phyloP scores from a whole-genome alignment of 768 basidiomycete species.

The Tulasnella sp. region DNA sequence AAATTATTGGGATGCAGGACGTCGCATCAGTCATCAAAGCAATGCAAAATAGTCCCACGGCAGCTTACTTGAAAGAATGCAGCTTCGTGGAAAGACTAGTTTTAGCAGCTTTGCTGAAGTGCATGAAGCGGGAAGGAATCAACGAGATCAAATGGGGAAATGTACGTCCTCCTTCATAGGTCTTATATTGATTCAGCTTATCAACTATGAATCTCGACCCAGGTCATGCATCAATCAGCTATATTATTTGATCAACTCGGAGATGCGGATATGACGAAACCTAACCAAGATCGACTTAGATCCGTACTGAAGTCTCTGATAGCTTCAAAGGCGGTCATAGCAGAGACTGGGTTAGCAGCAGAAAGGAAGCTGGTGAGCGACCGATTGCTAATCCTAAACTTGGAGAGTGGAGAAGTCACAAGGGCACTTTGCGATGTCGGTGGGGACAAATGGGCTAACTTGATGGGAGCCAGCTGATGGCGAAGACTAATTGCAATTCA shows the following conservation, averaged over 20 bases:
- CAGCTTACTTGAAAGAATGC: slow-evolving; percentile 66
- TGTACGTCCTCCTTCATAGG: slow-evolving; percentile 30
- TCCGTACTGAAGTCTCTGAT: slow-evolving; percentile 63
- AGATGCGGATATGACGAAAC: slow-evolving; percentile 38
- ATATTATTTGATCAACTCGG: slow-evolving; percentile 54
- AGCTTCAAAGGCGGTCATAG: slow-evolving; percentile 61
- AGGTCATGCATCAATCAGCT: slow-evolving; percentile 68
- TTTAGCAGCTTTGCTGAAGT: slow-evolving; percentile 71
- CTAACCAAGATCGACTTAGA: slow-evolving; percentile 48
- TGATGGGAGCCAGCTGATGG: slow-evolving; percentile 25
- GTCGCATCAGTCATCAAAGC: slow-evolving; percentile 65
- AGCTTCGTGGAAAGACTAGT: slow-evolving; percentile 82
- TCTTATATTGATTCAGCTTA: not conserved
- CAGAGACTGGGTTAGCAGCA: slow-evolving; percentile 46
- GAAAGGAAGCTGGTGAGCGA: slow-evolving; percentile 49
- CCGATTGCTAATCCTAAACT: slow-evolving; percentile 60
- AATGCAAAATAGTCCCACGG: slow-evolving; percentile 86
- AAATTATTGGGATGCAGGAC: slow-evolving; percentile 38
- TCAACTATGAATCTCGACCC: not conserved
- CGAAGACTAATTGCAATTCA: not conserved
- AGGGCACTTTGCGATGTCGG: slow-evolving; percentile 74
- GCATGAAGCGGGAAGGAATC: slow-evolving; percentile 69
- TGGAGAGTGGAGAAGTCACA: slow-evolving; percentile 77
- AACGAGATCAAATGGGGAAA: slow-evolving; percentile 80
- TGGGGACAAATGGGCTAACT: slow-evolving; percentile 26